Percentiles rank a stretch among this genome's conserved stretches.
phyloP scores from a whole-genome alignment of 2,329 filamentous ascomycete species.

The Fusarium sp. region DNA sequence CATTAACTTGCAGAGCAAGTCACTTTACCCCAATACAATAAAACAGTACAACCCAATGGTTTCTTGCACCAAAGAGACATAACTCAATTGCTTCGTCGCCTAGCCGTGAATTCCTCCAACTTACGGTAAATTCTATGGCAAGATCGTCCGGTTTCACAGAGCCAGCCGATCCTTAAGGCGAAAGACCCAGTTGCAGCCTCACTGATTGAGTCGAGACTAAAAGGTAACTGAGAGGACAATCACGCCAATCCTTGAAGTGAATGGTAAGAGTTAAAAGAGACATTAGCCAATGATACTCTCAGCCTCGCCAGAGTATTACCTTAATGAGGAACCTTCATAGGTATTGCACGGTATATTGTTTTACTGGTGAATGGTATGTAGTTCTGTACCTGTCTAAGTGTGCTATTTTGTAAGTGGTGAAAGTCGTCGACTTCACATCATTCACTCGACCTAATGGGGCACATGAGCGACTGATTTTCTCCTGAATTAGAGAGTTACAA shows the following conservation, averaged over 20 bases:
- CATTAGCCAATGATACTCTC: conserved; percentile 20
- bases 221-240: conserved; percentile 16
- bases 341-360: not conserved
- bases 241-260: conserved; percentile 24
- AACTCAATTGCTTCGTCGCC: not conserved
- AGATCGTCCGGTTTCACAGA: not conserved
- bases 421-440: not conserved
- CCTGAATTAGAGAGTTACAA: not conserved
- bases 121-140: not conserved
- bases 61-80: too few relatives aligned
- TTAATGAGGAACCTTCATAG: conserved; percentile 4
- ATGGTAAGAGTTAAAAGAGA: not conserved
- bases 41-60: conserved; percentile 1
- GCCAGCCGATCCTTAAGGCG: conserved; percentile 39
- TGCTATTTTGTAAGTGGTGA: not conserved
- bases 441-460: not conserved
- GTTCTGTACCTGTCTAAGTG: not conserved
- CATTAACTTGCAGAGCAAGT: conserved; percentile 15
- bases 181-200: conserved; percentile 34
- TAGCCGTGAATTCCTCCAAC: not conserved
- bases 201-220: conserved; percentile 29
- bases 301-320: conserved; percentile 10
- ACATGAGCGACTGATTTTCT: not conserved
- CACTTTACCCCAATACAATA: conserved; percentile 15
- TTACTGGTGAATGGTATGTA: conserved; percentile 11